Conservation (phyloP, 345 rosid genomes). For the Cardamine resedifolia region DNA sequence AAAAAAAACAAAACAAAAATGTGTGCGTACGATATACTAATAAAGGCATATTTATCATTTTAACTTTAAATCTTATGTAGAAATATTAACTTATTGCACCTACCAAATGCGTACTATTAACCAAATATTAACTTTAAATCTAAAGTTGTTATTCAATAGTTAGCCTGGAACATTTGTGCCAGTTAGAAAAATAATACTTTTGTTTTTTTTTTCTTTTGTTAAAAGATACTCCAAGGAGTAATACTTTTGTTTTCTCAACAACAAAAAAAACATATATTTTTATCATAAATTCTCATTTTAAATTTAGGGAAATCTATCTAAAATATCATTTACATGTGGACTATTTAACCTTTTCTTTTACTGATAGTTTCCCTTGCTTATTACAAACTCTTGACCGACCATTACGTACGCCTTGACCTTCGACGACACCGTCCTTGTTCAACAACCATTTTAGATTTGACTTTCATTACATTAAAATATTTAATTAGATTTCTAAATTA, state of each 20-base stretch:
- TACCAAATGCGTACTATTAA: not conserved
- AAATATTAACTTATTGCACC: not conserved
- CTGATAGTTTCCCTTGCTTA: conserved; percentile 13
- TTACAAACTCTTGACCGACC: conserved; percentile 23
- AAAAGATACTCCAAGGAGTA: too few species aligned
- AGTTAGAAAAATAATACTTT: not conserved
- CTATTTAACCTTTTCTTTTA: not conserved
- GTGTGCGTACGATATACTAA: not conserved
- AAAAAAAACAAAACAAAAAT: not conserved
- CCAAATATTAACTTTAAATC: not conserved
- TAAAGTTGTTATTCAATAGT: not conserved
- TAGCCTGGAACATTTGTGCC: not conserved
- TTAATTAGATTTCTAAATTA: not conserved
- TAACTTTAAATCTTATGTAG: not conserved
- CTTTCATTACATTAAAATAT: not conserved
- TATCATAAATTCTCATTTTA: not conserved
- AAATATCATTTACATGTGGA: conserved; percentile 4
- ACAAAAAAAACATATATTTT: not conserved
- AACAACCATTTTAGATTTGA: conserved; percentile 3
- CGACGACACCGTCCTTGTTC: conserved; percentile 19
- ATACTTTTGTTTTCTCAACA: not conserved
- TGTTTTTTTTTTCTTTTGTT: not conserved
- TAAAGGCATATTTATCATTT: not conserved
- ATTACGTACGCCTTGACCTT: conserved; percentile 19
- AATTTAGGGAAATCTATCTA: not conserved